These are phyloP conservation scores for Colletotrichum agaves DNA, from an alignment of 2,329 filamentous ascomycete species.

Conservation along the genomic window DNA sequence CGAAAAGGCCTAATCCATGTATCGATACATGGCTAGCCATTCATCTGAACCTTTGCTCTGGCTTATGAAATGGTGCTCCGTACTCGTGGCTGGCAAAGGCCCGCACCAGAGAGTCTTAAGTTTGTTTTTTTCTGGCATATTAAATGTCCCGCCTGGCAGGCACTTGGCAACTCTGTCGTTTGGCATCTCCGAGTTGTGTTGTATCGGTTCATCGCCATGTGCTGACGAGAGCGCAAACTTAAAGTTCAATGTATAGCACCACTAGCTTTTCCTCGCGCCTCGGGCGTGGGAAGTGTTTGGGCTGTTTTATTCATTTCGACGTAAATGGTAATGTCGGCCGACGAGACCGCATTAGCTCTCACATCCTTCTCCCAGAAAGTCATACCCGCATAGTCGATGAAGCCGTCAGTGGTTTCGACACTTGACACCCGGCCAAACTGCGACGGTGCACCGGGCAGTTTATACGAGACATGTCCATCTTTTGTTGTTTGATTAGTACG, in stretches of 20 bases:
- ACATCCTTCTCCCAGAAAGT: too few relatives aligned
- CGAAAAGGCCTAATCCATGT: constrained; percentile 11
- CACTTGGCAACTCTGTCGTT: background rate
- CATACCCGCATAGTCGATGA: background rate
- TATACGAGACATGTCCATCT: background rate
- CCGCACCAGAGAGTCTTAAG: constrained; percentile 2
- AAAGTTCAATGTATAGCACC: background rate
- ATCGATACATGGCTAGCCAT: background rate
- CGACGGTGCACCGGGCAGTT: too few relatives aligned
- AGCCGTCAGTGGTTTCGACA: background rate
- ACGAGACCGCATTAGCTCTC: too few relatives aligned
- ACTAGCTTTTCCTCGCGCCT: background rate
- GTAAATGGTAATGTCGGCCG: too few relatives aligned
- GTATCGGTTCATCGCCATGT: background rate
- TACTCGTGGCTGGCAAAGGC: constrained; percentile 12
- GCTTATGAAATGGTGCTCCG: constrained; percentile 2
- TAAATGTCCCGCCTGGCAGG: background rate
- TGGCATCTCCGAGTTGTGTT: background rate
- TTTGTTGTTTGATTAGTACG: background rate
- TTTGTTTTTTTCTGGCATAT: constrained; percentile 3
- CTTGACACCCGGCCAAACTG: too few relatives aligned
- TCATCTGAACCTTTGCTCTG: constrained; percentile 25
- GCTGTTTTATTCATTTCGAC: background rate
- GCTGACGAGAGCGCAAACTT: background rate
- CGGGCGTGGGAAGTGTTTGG: background rate